Base-by-base conservation (phyloP, 306 rosid species). In the Sophora flavescens region DNA sequence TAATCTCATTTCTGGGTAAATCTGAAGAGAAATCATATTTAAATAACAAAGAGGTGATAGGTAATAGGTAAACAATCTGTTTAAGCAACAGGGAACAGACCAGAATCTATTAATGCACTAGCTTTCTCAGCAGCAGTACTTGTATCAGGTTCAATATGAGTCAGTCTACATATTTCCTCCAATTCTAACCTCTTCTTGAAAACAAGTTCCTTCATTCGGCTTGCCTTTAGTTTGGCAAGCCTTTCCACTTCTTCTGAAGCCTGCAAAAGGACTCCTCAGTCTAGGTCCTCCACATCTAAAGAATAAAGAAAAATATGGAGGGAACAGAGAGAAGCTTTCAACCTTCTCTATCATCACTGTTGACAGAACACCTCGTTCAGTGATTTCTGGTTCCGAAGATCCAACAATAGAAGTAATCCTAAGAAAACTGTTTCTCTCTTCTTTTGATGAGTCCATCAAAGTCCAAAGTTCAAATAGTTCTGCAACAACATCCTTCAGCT, bases 191-290 rank as follows among this genome's bases (percentile, higher is more conserved):
- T 89, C 89, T 75, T 92, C 77, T 95, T 95, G 83, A 95, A 83
- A 70, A 95, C 97, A 45, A 95, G 97, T 77, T 95, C 97, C 74
- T 90, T 95, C 99, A 95, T 90, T 84, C 97, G 83, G 87, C 98
- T 91, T 50, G 98, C 97, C 84, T 95, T 95, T 61, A 95, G 83
- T 63, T 90, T 84, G 2, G 93, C 54, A 47, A 95, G 91, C 87
- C 90, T 95, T 84, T 85, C 96, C 70, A 92, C 97, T 87, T 95
- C 98, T 7, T 89, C 92, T 0, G 90, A 89, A 73, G 93, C 97
- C 98, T 95, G 84, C 59, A 75, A 80, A 67, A 62, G 54, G 66
- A 59, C 13, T 26, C 75, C 6, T 16, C 45, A 56, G 65, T 68
- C 42, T 70, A 81, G 16, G 70, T 63, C 7, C 15, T 66, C 53